Evolutionary conservation across 805 yeast genomes (phyloP).

Genomic region (Yarrowia keelungensis): DNA sequence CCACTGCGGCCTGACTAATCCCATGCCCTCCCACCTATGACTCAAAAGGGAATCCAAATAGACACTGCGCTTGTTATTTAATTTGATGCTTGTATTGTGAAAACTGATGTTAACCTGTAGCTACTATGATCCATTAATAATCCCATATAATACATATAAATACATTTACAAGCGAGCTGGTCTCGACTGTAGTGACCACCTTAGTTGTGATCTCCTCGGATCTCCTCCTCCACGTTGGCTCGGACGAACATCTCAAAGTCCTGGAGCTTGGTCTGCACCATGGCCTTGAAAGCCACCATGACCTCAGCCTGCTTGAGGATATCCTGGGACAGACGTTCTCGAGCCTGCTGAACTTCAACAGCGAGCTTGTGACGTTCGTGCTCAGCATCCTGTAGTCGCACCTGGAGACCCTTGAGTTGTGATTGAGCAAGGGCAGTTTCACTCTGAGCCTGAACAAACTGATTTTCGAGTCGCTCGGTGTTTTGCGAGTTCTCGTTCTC

Average conservation of each 20-base stretch:
- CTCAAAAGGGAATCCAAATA: not conserved
- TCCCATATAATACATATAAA: slow-evolving; percentile 33
- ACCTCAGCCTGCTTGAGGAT: slow-evolving; percentile 30
- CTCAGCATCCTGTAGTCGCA: slow-evolving; percentile 26
- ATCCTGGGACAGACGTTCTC: slow-evolving; percentile 26
- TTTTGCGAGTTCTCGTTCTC: slow-evolving; percentile 33
- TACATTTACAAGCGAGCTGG: slow-evolving; percentile 16
- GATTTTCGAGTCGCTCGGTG: slow-evolving; percentile 28
- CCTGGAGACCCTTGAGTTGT: slow-evolving; percentile 29
- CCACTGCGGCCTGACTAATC: not conserved
- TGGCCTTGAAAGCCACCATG: slow-evolving; percentile 26
- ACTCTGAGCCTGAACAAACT: slow-evolving; percentile 29
- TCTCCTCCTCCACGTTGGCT: slow-evolving; percentile 28
- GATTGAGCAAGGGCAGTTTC: slow-evolving; percentile 30
- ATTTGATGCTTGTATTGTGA: not conserved
- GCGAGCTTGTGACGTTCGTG: slow-evolving; percentile 25
- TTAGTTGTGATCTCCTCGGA: slow-evolving; percentile 4
- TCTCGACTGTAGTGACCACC: slow-evolving; percentile 1
- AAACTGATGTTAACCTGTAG: no score
- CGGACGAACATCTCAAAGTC: slow-evolving; percentile 32
- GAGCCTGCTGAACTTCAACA: slow-evolving; percentile 21
- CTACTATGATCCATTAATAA: not conserved
- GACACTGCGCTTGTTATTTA: slow-evolving; percentile 15
- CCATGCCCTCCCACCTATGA: no score
- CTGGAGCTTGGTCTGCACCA: slow-evolving; percentile 26